Conservation (phyloP, 2,329 filamentous ascomycete species). For the Pestalotiopsis sp. region DNA sequence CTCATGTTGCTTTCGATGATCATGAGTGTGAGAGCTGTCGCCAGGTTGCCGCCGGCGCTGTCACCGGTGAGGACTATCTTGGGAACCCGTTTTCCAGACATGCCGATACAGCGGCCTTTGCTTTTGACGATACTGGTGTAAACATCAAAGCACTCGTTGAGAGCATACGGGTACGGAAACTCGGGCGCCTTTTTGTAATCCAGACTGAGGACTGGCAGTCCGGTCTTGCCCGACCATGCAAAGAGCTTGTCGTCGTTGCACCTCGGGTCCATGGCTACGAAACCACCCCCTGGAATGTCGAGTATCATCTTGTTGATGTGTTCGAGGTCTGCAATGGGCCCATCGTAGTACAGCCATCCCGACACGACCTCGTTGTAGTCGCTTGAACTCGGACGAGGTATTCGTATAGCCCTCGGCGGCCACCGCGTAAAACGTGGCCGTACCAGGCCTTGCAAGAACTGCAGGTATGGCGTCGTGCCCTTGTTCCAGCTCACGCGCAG, state of each 20-base stretch:
- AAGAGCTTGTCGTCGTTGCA: conserved; percentile 93
- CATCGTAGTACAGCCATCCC: conserved; percentile 94
- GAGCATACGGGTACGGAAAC: conserved; percentile 78
- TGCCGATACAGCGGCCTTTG: conserved; percentile 72
- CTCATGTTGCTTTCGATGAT: conserved; percentile 72
- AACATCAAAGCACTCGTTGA: conserved; percentile 86
- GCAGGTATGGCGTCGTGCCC: conserved; percentile 81
- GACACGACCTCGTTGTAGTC: conserved; percentile 81
- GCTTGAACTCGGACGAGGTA: conserved; percentile 76
- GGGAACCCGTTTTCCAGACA: conserved; percentile 66
- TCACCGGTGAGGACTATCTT: conserved; percentile 75
- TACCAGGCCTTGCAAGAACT: conserved; percentile 69
- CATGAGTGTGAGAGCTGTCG: conserved; percentile 82
- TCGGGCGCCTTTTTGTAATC: conserved; percentile 90
- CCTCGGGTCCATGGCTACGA: conserved; percentile 94
- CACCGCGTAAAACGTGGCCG: conserved; percentile 80
- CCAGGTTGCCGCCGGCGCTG: conserved; percentile 80
- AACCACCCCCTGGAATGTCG: conserved; percentile 91
- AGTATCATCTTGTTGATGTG: conserved; percentile 77
- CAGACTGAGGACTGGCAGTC: conserved; percentile 84
- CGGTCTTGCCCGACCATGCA: conserved; percentile 86
- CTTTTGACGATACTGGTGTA: conserved; percentile 74
- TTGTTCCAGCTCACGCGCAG: conserved; percentile 95
- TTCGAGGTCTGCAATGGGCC: conserved; percentile 74
- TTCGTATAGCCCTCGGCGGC: conserved; percentile 78